Percentiles rank a stretch among this genome's conserved stretches.
Conservation (phyloP, 352 stramenopile genomes). For the Aphanomyces astaci region DNA sequence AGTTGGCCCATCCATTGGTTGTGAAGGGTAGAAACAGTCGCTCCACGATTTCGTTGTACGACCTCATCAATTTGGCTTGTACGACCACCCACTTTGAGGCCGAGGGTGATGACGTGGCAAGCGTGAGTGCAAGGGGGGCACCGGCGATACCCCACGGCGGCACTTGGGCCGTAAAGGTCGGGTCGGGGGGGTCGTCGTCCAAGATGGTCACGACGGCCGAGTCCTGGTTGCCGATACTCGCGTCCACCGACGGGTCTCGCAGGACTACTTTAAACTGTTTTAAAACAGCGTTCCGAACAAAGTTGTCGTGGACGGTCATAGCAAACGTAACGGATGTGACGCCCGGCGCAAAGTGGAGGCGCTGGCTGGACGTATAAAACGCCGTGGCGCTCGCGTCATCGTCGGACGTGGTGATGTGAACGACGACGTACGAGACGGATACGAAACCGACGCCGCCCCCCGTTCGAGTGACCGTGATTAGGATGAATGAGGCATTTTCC, state of each 20-base stretch:
- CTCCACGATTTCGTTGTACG: slow-evolving; percentile 6
- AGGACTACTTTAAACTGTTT: slow-evolving; percentile 62
- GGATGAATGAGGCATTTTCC: slow-evolving; percentile 64
- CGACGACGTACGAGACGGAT: slow-evolving; percentile 68
- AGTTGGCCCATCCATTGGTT: slow-evolving; percentile 24
- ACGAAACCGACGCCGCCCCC: slow-evolving; percentile 80
- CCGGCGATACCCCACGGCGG: slow-evolving; percentile 38
- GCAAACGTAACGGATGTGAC: slow-evolving; percentile 83
- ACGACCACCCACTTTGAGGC: slow-evolving; percentile 29
- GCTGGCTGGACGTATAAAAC: slow-evolving; percentile 79
- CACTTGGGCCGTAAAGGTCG: slow-evolving; percentile 22
- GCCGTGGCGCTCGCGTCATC: slow-evolving; percentile 78
- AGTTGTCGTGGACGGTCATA: slow-evolving; percentile 89
- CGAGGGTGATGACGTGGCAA: slow-evolving; percentile 27
- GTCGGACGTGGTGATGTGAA: slow-evolving; percentile 66
- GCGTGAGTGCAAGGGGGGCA: slow-evolving; percentile 35
- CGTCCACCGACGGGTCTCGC: slow-evolving; percentile 27
- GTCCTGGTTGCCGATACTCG: slow-evolving; percentile 48
- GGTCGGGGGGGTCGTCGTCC: slow-evolving; percentile 57
- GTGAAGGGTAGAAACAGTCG: not conserved
- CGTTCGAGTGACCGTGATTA: slow-evolving; percentile 74
- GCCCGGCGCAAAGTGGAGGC: slow-evolving; percentile 67
- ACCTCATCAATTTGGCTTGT: slow-evolving; percentile 27
- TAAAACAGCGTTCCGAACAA: slow-evolving; percentile 48
- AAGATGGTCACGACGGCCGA: slow-evolving; percentile 61